Evolutionary conservation across 805 yeast genomes (phyloP).

Genomic region (Suhomyces sp.): DNA sequence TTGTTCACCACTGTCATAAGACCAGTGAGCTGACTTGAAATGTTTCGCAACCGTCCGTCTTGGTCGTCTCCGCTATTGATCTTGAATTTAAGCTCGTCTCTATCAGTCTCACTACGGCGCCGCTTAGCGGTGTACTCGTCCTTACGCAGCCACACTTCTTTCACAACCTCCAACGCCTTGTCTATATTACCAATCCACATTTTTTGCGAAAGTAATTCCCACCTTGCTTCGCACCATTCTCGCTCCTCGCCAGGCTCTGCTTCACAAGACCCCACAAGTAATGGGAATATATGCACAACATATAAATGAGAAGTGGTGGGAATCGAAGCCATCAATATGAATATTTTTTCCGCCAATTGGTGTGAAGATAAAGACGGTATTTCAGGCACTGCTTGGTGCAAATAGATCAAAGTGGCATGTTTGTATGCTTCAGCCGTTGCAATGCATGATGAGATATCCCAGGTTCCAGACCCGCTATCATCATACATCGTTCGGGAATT

Average conservation of each 20-base stretch:
- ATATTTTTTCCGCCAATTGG: conserved; percentile 56
- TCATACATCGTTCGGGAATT: conserved; percentile 30
- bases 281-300: conserved; percentile 62
- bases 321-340: conserved; percentile 59
- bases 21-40: conserved; percentile 36
- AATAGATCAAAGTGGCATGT: conserved; percentile 53
- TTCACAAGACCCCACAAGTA: conserved; percentile 65
- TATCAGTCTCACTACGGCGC: conserved; percentile 15
- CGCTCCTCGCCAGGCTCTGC: conserved; percentile 57
- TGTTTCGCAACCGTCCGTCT: conserved; percentile 12
- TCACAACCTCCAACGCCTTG: conserved; percentile 63
- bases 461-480: conserved; percentile 22
- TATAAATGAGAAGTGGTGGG: conserved; percentile 57
- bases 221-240: conserved; percentile 57
- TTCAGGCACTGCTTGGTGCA: conserved; percentile 72
- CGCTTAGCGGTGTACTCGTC: conserved; percentile 38
- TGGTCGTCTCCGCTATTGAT: neutral
- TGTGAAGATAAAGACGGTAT: conserved; percentile 55
- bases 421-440: conserved; percentile 72
- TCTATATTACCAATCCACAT: conserved; percentile 69
- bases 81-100: conserved; percentile 17
- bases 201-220: conserved; percentile 51
- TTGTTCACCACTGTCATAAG: conserved; percentile 40
- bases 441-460: conserved; percentile 59
- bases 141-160: conserved; percentile 68